phyloP scores from a whole-genome alignment of 2,329 filamentous ascomycete species.

The Chaetomium sp. region DNA sequence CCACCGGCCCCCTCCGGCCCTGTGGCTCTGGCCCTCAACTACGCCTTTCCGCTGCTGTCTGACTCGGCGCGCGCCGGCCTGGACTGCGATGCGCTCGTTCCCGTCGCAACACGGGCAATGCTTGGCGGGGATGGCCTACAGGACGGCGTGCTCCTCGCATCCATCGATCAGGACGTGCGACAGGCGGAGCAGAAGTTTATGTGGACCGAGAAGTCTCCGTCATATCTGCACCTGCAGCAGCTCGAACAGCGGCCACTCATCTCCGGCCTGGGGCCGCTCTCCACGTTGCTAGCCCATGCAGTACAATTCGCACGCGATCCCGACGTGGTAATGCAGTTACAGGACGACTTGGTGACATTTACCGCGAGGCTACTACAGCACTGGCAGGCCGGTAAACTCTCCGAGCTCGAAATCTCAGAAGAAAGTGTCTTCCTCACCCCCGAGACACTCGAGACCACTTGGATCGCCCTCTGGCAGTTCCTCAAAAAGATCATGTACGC shows the following conservation, averaged over 20 bases:
- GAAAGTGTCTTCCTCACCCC: conserved; percentile 65
- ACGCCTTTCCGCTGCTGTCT: conserved; percentile 72
- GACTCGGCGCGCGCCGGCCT: conserved; percentile 60
- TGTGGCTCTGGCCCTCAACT: conserved; percentile 73
- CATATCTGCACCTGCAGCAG: conserved; percentile 60
- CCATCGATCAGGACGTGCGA: conserved; percentile 67
- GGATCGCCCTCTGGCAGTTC: conserved; percentile 73
- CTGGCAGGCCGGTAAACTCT: conserved; percentile 76
- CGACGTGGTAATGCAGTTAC: conserved; percentile 35
- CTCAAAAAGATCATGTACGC: conserved; percentile 76
- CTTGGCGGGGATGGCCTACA: conserved; percentile 74
- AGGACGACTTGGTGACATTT: conserved; percentile 69
- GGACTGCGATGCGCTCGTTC: conserved; percentile 70
- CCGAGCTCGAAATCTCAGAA: conserved; percentile 68
- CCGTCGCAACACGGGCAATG: conserved; percentile 67
- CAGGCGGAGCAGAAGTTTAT: conserved; percentile 59
- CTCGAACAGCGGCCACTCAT: conserved; percentile 65
- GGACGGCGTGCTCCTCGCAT: conserved; percentile 72
- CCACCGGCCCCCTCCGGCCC: conserved; percentile 48
- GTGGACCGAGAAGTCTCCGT: conserved; percentile 65
- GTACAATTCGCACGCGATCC: conserved; percentile 53
- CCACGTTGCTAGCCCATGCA: conserved; percentile 65
- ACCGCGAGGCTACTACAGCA: conserved; percentile 65
- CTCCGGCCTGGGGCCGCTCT: conserved; percentile 66
- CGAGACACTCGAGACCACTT: conserved; percentile 66